These are phyloP conservation scores for Fraxinus latifolia DNA, from an alignment of 305 asterid genomes.

Conservation along the genomic window DNA sequence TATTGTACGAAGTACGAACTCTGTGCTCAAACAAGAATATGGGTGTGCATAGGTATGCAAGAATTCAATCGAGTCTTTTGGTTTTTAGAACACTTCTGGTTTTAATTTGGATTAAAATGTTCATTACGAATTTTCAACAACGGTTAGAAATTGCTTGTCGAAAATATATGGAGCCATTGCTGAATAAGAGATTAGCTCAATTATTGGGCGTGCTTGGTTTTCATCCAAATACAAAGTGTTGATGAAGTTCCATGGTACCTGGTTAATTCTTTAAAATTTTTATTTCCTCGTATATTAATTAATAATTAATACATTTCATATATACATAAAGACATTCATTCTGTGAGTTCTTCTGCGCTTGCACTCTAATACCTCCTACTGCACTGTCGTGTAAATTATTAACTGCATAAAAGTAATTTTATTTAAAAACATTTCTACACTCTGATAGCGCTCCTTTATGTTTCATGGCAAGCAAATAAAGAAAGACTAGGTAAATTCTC, in stretches of 20 bases:
- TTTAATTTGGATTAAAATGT: background rate
- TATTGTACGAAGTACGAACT: background rate
- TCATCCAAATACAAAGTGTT: background rate
- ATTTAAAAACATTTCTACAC: background rate
- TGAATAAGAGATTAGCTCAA: background rate
- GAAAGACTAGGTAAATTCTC: background rate
- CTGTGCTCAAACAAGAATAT: background rate
- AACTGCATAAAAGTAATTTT: background rate
- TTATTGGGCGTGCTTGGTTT: background rate
- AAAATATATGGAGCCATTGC: background rate
- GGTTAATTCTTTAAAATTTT: background rate
- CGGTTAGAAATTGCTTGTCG: background rate
- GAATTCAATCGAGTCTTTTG: background rate
- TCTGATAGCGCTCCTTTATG: background rate
- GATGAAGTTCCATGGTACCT: background rate
- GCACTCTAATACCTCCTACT: background rate
- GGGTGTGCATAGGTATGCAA: background rate
- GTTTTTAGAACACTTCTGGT: background rate
- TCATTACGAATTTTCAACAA: background rate
- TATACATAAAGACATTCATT: conserved; percentile 1
- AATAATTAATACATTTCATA: background rate
- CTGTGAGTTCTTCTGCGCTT: conserved; percentile 5
- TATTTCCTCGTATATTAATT: background rate
- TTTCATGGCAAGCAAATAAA: background rate
- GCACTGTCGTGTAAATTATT: background rate